Base-by-base conservation (phyloP, 352 stramenopile species). In the Pythium guiyangense region DNA sequence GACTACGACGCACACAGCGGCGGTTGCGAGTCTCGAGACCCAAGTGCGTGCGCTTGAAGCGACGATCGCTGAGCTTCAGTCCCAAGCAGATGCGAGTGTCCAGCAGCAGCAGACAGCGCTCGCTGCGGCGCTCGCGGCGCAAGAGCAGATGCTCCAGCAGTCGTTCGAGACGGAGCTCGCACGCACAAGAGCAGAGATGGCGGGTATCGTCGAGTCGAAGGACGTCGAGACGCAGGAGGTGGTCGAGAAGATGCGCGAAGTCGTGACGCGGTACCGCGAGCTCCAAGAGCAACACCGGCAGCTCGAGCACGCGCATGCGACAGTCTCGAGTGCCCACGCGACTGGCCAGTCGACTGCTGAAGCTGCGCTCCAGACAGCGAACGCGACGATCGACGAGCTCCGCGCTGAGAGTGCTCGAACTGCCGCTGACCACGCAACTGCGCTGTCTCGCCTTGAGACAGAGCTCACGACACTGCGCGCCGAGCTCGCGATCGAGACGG, bases 401-500 rank as follows among this genome's bases (percentile, higher is more conserved):
- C 71, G 59, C 6, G 40, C 48, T 15, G 42, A 62, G n/a, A 53
- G 48, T 10, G 62, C 49, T 8, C 43, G 44, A 37, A 63, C 48
- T 39, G 61, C 63, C 15, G 53, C 45, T n/a, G 49, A 64, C 4
- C 65, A 72, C 29, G 48, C 52, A 1, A 55, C 64, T 49, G 58
- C 20, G 3, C 49, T 72, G 40, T 26, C 59, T 45, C 55, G 69
- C 47, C 48, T 81, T 2, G 60, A 79, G 37, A 62, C 54, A 11
- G 60, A 77, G 29, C 29, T 73, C 6, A 35, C 43, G 10, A 47
- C 71, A 18, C 43, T 83, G 15, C 62, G 67, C 45, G 31, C 64
- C 1, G 61, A 88, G 59, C 54, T 86, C 4, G 52, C 77, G 43
- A 50, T 72, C 12, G 78, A 90, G 65, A 76, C 66, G 29, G 77